Percentiles rank a stretch among this genome's conserved stretches.
These are phyloP conservation scores for Hypomyces rosellus DNA, from an alignment of 2,329 filamentous ascomycete species.

Conservation along the genomic window DNA sequence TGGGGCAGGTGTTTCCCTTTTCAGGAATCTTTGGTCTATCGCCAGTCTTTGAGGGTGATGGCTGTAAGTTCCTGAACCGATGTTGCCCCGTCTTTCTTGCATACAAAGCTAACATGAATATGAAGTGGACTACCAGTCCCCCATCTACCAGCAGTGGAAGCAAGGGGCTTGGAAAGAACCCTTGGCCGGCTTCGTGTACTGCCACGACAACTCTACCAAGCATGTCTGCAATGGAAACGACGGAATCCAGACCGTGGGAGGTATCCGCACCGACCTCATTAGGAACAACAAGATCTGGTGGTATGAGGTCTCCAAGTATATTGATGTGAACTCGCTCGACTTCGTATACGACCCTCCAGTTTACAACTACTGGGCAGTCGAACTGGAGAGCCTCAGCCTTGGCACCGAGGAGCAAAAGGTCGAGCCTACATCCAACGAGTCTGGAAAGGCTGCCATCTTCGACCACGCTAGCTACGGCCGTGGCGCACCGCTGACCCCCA, in stretches of 20 bases:
- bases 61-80: conserved; percentile 1
- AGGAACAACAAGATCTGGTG: conserved; percentile 25
- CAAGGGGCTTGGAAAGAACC: conserved; percentile 11
- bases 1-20: conserved; percentile 11
- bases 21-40: conserved; percentile 13
- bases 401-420: conserved; percentile 13
- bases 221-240: conserved; percentile 14
- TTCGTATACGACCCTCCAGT: conserved; percentile 14
- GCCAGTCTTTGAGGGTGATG: conserved; percentile 12
- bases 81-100: too few species aligned
- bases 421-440: conserved; percentile 11
- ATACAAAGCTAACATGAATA: neutral
- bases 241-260: conserved; percentile 16
- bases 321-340: conserved; percentile 15
- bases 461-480: conserved; percentile 16
- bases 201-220: conserved; percentile 11
- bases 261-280: conserved; percentile 14
- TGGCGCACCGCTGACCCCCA: conserved; percentile 13
- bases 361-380: conserved; percentile 17
- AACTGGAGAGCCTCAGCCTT: conserved; percentile 12
- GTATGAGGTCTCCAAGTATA: conserved; percentile 17
- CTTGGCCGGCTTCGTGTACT: conserved; percentile 15
- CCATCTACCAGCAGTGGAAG: conserved; percentile 17
- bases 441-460: conserved; percentile 15
- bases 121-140: conserved; percentile 10